These are phyloP conservation scores for Leishmania braziliensis DNA, from an alignment of 208 protist species.

Conservation along the genomic window DNA sequence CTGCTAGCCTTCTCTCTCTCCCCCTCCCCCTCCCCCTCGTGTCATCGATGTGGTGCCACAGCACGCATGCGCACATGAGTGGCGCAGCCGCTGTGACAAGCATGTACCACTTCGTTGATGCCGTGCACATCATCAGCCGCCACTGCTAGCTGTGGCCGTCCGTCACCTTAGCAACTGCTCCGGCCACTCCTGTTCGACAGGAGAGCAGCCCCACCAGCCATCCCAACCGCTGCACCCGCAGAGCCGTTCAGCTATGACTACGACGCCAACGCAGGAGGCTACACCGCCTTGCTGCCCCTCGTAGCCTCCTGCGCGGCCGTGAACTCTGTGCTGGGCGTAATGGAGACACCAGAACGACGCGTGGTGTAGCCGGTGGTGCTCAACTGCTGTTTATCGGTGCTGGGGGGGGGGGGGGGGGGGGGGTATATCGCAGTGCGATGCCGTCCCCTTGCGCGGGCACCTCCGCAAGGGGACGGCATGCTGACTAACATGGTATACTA, in stretches of 20 bases:
- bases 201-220: constrained; percentile 25
- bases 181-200: constrained; percentile 1
- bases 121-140: constrained; percentile 15
- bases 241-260: constrained; percentile 25
- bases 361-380: constrained; percentile 24
- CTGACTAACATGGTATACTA: constrained; percentile 34
- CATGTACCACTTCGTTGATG: constrained; percentile 14
- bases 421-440: constrained; percentile 23
- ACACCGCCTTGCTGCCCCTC: constrained; percentile 39
- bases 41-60: not conserved
- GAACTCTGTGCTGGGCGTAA: constrained; percentile 13
- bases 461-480: constrained; percentile 24
- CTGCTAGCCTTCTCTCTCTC: not conserved
- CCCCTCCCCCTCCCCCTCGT: not conserved
- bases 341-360: constrained; percentile 34
- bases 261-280: constrained; percentile 22
- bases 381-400: too few relatives aligned
- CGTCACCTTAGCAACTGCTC: constrained; percentile 24
- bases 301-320: constrained; percentile 32
- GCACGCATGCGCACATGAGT: not conserved
- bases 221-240: constrained; percentile 2
- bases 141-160: constrained; percentile 30
- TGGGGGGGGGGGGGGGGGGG: not conserved
- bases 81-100: constrained; percentile 6
- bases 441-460: constrained; percentile 11